Evolutionary conservation across 306 rosid species (phyloP).

Genomic region (Castanospermum australe): DNA sequence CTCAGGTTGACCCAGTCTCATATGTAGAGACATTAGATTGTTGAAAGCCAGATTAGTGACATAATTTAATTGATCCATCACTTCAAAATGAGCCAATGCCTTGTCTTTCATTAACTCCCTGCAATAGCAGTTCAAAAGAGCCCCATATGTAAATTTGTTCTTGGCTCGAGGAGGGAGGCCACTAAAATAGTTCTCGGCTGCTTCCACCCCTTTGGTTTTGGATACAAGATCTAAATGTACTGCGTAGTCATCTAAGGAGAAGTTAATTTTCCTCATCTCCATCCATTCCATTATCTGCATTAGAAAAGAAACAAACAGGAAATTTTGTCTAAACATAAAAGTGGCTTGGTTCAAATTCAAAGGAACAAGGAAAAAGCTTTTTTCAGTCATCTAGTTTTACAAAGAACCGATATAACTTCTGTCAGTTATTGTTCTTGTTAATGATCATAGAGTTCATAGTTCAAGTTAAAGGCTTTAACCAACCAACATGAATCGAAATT

Average conservation of each 20-base stretch:
- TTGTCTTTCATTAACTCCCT: conserved; percentile 53
- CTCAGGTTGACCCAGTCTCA: conserved; percentile 61
- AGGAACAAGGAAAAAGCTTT: neutral
- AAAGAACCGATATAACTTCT: neutral
- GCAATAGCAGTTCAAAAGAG: conserved; percentile 79
- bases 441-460: neutral
- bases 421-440: neutral
- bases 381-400: too few relatives aligned
- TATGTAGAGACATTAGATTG: conserved; percentile 64
- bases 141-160: conserved; percentile 61
- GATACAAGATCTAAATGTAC: conserved; percentile 63
- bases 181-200: conserved; percentile 66
- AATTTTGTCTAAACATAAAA: neutral
- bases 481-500: neutral
- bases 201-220: conserved; percentile 60
- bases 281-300: conserved; percentile 91
- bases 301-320: neutral
- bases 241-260: conserved; percentile 50
- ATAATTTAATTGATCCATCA: conserved; percentile 53
- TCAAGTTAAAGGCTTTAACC: neutral
- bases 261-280: conserved; percentile 59
- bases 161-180: conserved; percentile 43
- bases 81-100: conserved; percentile 55
- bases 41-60: conserved; percentile 46
- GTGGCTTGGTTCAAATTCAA: neutral